phyloP scores from a whole-genome alignment of 129 eudicot genomes.

The Lonicera japonica region DNA sequence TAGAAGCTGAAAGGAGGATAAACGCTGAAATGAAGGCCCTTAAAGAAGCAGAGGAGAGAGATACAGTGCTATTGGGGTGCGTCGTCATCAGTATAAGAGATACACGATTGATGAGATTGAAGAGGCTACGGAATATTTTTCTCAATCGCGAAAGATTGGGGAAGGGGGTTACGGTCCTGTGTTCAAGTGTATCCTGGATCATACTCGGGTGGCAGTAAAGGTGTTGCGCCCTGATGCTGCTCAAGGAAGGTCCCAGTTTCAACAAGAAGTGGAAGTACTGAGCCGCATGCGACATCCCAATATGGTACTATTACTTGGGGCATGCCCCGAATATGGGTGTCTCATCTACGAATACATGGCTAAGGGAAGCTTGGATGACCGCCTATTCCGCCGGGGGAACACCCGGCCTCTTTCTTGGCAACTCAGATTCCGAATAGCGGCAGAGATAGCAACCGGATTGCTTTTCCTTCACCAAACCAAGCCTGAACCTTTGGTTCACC shows the following conservation, averaged over 20 bases:
- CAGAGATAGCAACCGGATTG: slow-evolving; percentile 61
- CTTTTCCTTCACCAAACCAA: slow-evolving; percentile 68
- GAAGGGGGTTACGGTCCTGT: slow-evolving; percentile 97
- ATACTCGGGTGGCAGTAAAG: slow-evolving; percentile 62
- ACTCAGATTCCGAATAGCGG: slow-evolving; percentile 57
- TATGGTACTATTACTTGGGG: slow-evolving; percentile 78
- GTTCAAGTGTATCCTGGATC: slow-evolving; percentile 56
- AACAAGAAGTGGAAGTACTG: slow-evolving; percentile 68
- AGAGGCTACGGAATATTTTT: slow-evolving; percentile 54
- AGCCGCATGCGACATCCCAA: slow-evolving; percentile 66
- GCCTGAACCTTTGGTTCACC: slow-evolving; percentile 77
- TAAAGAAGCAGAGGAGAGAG: slow-evolving; percentile 18
- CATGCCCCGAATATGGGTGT: slow-evolving; percentile 82
- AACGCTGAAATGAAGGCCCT: slow-evolving; percentile 30
- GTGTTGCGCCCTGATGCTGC: slow-evolving; percentile 76
- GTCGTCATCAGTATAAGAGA: slow-evolving; percentile 35
- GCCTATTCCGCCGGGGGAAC: slow-evolving; percentile 42
- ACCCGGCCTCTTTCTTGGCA: slow-evolving; percentile 63
- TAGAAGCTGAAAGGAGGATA: slow-evolving; percentile 33
- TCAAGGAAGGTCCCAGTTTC: slow-evolving; percentile 74
- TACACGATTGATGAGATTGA: slow-evolving; percentile 73
- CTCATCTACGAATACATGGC: slow-evolving; percentile 74
- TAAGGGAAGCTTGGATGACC: slow-evolving; percentile 69
- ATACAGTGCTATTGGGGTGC: neutral
- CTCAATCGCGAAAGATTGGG: slow-evolving; percentile 51